These are phyloP conservation scores for Ustilago tritici DNA, from an alignment of 1,284 basidiomycete genomes.

Conservation along the genomic window DNA sequence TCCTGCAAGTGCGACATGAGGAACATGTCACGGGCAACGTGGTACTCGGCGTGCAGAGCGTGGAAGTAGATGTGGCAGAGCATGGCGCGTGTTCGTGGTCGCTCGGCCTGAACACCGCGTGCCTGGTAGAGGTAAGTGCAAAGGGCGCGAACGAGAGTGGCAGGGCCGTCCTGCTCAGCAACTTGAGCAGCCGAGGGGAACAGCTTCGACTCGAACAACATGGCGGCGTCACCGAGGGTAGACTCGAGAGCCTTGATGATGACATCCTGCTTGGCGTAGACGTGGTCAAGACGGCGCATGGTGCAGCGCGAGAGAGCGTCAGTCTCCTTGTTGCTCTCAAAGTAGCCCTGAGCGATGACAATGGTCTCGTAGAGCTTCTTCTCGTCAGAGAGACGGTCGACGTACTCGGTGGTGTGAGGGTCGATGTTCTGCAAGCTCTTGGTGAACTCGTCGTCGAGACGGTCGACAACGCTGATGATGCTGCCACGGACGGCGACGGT, in stretches of 20 bases:
- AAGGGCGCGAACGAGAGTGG: constrained; percentile 84
- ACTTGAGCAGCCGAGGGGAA: constrained; percentile 56
- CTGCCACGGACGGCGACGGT: constrained; percentile 66
- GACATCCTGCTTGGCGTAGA: constrained; percentile 93
- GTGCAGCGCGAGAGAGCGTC: constrained; percentile 76
- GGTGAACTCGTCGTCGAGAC: constrained; percentile 98
- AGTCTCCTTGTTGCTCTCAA: constrained; percentile 70
- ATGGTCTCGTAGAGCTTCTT: constrained; percentile 93
- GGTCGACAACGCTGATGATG: constrained; percentile 80
- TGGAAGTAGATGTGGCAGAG: constrained; percentile 94
- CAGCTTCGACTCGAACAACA: constrained; percentile 68
- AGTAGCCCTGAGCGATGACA: constrained; percentile 89
- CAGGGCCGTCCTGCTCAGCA: constrained; percentile 70
- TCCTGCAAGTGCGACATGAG: constrained; percentile 99
- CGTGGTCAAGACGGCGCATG: constrained; percentile 95
- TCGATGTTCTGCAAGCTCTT: constrained; percentile 98
- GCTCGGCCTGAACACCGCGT: constrained; percentile 79
- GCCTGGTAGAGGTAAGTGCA: constrained; percentile 95
- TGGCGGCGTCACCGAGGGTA: constrained; percentile 68
- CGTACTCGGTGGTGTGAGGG: constrained; percentile 97
- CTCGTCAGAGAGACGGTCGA: constrained; percentile 87
- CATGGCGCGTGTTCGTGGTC: constrained; percentile 92
- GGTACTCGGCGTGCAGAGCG: constrained; percentile 94
- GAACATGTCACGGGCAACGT: constrained; percentile 96
- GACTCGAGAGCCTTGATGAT: constrained; percentile 90